Percentiles rank a stretch among this genome's conserved stretches.
Conservation (phyloP, 768 basidiomycete species). For the Mycena rosella region DNA sequence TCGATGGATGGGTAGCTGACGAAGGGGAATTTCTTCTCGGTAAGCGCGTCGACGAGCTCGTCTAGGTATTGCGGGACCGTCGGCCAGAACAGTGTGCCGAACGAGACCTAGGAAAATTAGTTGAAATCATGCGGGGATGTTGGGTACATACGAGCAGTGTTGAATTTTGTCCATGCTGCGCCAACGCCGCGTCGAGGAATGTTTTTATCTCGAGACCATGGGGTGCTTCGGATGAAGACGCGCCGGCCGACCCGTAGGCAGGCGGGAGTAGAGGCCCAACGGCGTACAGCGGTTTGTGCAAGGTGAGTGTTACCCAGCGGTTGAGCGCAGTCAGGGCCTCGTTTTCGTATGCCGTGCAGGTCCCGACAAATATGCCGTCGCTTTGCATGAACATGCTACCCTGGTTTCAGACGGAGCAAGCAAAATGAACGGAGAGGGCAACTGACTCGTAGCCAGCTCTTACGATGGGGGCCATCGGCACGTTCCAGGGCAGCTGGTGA, state of each 20-base stretch:
- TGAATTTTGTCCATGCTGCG: conserved; percentile 35
- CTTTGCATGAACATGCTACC: conserved; percentile 14
- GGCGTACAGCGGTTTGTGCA: conserved; percentile 31
- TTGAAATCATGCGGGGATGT: too few species aligned
- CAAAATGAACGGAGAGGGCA: background rate
- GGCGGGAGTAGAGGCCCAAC: conserved; percentile 40
- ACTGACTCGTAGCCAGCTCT: conserved; percentile 8
- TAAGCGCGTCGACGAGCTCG: conserved; percentile 30
- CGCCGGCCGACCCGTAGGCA: background rate
- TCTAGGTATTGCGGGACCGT: conserved; percentile 20
- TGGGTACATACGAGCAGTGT: conserved; percentile 38
- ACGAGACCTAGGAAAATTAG: conserved; percentile 3
- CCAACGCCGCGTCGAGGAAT: conserved; percentile 30
- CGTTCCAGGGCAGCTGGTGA: conserved; percentile 3
- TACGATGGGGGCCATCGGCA: conserved; percentile 12
- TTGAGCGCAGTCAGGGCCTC: conserved; percentile 30
- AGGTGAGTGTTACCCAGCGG: conserved; percentile 28
- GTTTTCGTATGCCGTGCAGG: conserved; percentile 35
- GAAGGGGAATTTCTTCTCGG: conserved; percentile 37
- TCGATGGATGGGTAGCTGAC: conserved; percentile 14
- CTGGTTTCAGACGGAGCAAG: background rate
- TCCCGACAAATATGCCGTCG: conserved; percentile 35
- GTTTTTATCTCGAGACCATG: conserved; percentile 15
- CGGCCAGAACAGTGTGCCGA: conserved; percentile 33
- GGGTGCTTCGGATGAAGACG: background rate